phyloP scores from a whole-genome alignment of 495 filamentous ascomycete species.

The Saxophila tyrrhenica region DNA sequence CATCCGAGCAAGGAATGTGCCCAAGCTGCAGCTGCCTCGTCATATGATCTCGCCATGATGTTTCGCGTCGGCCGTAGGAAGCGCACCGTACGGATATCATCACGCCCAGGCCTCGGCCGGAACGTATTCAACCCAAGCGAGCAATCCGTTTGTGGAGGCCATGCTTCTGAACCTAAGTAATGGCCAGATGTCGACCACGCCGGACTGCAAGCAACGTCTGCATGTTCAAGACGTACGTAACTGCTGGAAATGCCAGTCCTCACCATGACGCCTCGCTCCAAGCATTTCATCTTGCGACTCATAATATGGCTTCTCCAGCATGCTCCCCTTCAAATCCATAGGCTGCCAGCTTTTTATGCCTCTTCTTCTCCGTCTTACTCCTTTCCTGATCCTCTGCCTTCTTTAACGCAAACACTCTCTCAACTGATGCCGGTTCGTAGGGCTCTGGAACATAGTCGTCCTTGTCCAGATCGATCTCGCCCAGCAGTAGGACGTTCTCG shows the following conservation, averaged over 20 bases:
- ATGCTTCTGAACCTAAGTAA: too few species aligned
- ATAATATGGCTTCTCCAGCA: slow-evolving; percentile 61
- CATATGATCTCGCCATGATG: too few species aligned
- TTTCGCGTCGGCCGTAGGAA: too few species aligned
- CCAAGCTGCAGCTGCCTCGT: too few species aligned
- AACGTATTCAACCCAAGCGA: too few species aligned
- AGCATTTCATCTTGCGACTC: slow-evolving; percentile 21
- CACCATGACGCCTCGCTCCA: background rate
- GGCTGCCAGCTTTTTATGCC: slow-evolving; percentile 52
- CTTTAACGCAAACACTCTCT: slow-evolving; percentile 59
- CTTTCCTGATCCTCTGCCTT: slow-evolving; percentile 55
- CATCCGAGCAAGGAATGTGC: too few species aligned
- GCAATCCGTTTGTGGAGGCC: too few species aligned
- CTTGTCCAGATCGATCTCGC: slow-evolving; percentile 91
- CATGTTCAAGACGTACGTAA: slow-evolving; percentile 23
- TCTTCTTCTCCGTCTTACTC: slow-evolving; percentile 60
- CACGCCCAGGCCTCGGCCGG: too few species aligned
- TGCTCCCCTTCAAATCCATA: slow-evolving; percentile 86
- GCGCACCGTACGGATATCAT: too few species aligned
- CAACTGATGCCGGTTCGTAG: slow-evolving; percentile 52
- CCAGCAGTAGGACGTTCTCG: slow-evolving; percentile 83
- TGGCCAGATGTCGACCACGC: background rate
- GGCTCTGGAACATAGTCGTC: slow-evolving; percentile 75
- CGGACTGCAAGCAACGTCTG: slow-evolving; percentile 11
- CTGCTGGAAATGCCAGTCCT: background rate